Percentiles rank a stretch among this genome's conserved stretches.
Conservation (phyloP, 495 filamentous ascomycete genomes). For the Podospora comata region DNA sequence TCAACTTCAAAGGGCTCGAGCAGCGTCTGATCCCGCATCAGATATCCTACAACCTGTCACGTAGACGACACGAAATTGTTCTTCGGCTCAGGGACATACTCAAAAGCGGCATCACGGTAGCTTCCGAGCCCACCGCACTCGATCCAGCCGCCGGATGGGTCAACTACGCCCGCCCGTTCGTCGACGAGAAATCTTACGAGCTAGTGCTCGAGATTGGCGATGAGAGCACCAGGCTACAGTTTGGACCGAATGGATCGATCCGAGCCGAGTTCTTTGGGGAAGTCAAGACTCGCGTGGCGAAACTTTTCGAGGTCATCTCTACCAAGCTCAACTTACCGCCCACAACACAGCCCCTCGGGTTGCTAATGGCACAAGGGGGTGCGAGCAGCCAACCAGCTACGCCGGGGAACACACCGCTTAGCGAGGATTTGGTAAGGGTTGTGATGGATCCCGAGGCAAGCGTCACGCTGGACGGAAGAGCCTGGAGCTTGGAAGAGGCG, state of each 20-base stretch:
- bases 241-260: constrained; percentile 22
- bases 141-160: constrained; percentile 58
- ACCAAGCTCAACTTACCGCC: constrained; percentile 73
- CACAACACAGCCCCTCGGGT: constrained; percentile 60
- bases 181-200: constrained; percentile 68
- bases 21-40: constrained; percentile 79
- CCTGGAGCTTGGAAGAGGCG: constrained; percentile 35
- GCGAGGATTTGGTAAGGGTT: constrained; percentile 68
- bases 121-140: constrained; percentile 39
- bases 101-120: constrained; percentile 74
- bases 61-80: constrained; percentile 68
- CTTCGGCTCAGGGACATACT: constrained; percentile 81
- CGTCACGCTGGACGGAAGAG: constrained; percentile 66
- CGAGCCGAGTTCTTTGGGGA: constrained; percentile 67
- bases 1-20: constrained; percentile 86
- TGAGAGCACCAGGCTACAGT: constrained; percentile 64
- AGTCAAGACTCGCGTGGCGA: constrained; percentile 63
- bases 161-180: constrained; percentile 77
- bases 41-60: constrained; percentile 70
- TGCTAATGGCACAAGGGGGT: constrained; percentile 60
- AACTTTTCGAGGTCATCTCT: constrained; percentile 73
- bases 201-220: constrained; percentile 76
- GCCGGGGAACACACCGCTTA: constrained; percentile 67
- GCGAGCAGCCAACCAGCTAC: constrained; percentile 54
- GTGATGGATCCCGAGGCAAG: constrained; percentile 63